A percentile compares a stretch with the other conserved stretches of the same genome.
Conservation (phyloP, 2,329 filamentous ascomycete species). For the Coniochaeta ligniaria region DNA sequence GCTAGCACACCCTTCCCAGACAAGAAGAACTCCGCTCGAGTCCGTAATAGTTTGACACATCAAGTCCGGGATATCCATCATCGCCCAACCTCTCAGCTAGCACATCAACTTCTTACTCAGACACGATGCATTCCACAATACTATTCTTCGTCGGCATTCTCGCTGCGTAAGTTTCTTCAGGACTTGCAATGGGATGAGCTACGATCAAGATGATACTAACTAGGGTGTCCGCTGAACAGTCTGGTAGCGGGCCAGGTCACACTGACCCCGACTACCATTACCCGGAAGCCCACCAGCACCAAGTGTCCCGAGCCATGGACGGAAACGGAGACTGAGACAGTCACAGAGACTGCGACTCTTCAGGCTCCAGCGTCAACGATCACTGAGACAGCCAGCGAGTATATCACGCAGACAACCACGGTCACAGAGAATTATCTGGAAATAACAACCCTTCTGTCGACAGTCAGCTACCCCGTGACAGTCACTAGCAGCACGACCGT, state of each 20-base stretch:
- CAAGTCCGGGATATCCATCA: neutral
- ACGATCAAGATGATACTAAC: neutral
- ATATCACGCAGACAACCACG: too few species aligned
- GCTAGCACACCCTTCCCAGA: neutral
- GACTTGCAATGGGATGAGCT: too few species aligned
- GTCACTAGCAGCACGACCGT: neutral
- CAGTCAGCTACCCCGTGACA: slow-evolving; percentile 1
- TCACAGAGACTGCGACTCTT: neutral
- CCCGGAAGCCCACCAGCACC: neutral
- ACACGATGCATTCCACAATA: slow-evolving; percentile 9
- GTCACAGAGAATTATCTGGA: neutral
- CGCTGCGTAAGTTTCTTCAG: slow-evolving; percentile 7
- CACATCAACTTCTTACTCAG: neutral
- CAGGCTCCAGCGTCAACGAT: neutral
- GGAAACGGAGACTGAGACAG: slow-evolving; percentile 7
- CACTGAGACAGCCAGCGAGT: too few species aligned
- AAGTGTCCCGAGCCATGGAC: slow-evolving; percentile 9
- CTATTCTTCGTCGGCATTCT: slow-evolving; percentile 5
- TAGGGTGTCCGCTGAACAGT: slow-evolving; percentile 1
- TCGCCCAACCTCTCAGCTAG: neutral
- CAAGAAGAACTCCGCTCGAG: neutral
- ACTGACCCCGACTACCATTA: slow-evolving; percentile 12
- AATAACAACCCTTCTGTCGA: neutral
- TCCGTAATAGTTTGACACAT: neutral
- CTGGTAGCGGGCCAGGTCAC: slow-evolving; percentile 13